Evolutionary conservation across 2,329 filamentous ascomycete species (phyloP), one percentile per base, ranked within the genome.

Genomic region (Cladosporium sp.): DNA sequence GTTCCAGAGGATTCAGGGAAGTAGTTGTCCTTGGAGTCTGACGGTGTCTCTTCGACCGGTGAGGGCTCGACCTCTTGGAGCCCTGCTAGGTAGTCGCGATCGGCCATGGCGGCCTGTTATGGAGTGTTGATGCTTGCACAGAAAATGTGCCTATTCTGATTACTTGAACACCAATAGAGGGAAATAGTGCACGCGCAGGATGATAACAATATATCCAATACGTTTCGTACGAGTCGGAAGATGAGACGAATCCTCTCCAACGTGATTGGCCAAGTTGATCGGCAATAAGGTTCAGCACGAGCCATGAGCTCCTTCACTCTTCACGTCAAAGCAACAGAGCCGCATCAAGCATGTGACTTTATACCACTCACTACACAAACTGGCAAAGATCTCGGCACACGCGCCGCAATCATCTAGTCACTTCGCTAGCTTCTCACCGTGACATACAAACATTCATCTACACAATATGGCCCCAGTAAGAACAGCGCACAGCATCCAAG

Each of bases 31-130:
- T 66, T 88, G 83, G 78, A 56, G 78, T 71, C 66, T 75, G 78
- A 65, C 21, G 66, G 73, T 62, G 76, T 80, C 61, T 88, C 83
- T 63, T 89, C 90, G 52, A 96, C 91, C 0, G 93, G 93, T 26
- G 88, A 88, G 3, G 93, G 93, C 62, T 96, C 93, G 68, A 97
- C 82, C 74, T 94, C 88, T 61, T 89, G 84, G 66, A 97, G 84
- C 44, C 68, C 69, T 2, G 64, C 67, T 11, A 74, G 67, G 40
- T 69, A 62, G 33, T 67, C 61, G 52, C 70, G 69, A 67, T 73
- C 69, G 63, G 72, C 72, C 79, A 79, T 76, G 64, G 16, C 69
- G 66, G 31, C 63, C 50, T 37, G 1, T 31, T 35, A n/a, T 50
- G 7, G 1, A 35, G n/a, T 23, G 23, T 5, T 40, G 5, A 0